Base-by-base conservation (phyloP, 441 rosid species). In the Populus trichocarpa region DNA sequence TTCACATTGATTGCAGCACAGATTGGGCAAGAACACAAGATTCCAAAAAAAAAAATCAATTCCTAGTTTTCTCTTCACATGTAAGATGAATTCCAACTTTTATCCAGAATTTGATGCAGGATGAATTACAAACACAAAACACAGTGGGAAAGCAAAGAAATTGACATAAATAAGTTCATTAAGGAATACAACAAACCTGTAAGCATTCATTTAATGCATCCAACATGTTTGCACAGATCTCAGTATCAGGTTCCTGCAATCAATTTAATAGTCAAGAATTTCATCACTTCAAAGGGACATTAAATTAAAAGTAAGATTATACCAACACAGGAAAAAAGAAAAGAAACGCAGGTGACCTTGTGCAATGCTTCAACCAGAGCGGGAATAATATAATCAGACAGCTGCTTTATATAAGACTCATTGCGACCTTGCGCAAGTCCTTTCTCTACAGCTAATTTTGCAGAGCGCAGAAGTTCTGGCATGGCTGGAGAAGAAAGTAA, bases 201-300 rank as follows among this genome's bases (percentile, higher is more conserved):
- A 95, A 59, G 84, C 99, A 97, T 82, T 97, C 99, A 77, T 97
- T 97, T 81, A 97, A 83, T 33, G 99, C 94, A 78, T 93, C 98
- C 90, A 97, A 81, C 99, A 97, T 97, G 82, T 83, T 97, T 77
- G 97, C 98, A 81, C 94, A 88, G 75, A 97, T 93, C 90, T 97
- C 99, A 0, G 95, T 97, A 83, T 97, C 99, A 71, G 98, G 99
- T 86, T 97, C 99, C 99, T 97, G 93, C 85, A 87, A 75, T 67
- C 71, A 83, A 78, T 74, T 82, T 69, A 36, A n/a, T 78, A 63
- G 71, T 59, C 67, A 63, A 63, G 70, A 25, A 40, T 59, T 53
- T 75, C 36, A 77, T 30, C 69, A 77, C 63, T 70, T n/a, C 70
- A 4, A 71, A 57, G 42, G 73, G 22, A 38, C 14, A 46, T 50